Evolutionary conservation across 179 eudicot genomes (phyloP).

Genomic region (Beta corolliflora): DNA sequence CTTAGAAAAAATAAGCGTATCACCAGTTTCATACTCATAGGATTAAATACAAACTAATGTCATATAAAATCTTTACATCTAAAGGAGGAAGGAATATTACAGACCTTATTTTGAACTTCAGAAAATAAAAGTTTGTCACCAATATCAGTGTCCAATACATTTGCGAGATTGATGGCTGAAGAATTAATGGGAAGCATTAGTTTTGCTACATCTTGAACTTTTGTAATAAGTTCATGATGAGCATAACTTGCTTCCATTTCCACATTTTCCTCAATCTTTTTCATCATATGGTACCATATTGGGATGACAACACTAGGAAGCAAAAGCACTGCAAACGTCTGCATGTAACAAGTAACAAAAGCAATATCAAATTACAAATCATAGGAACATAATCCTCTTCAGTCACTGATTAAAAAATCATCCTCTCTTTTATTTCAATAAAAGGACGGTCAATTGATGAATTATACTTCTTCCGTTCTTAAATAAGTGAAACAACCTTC

Average conservation of each 20-base stretch:
- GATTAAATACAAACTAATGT: neutral
- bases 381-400: too few relatives aligned
- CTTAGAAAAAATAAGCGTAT: neutral
- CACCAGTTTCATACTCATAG: neutral
- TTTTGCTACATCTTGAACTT: slow-evolving; percentile 35
- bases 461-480: too few relatives aligned
- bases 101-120: slow-evolving; percentile 35
- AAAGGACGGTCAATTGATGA: too few relatives aligned
- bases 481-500: too few relatives aligned
- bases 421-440: too few relatives aligned
- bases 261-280: slow-evolving; percentile 35
- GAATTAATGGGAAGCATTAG: slow-evolving; percentile 35
- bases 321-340: slow-evolving; percentile 43
- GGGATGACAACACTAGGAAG: slow-evolving; percentile 45
- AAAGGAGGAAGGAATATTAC: neutral
- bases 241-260: slow-evolving; percentile 23
- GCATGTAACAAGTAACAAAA: slow-evolving; percentile 9
- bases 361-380: neutral
- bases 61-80: neutral
- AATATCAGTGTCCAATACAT: slow-evolving; percentile 26
- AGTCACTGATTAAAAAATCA: too few relatives aligned
- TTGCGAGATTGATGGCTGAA: slow-evolving; percentile 38
- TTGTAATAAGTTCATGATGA: slow-evolving; percentile 30
- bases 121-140: slow-evolving; percentile 31
- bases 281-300: slow-evolving; percentile 39